These are phyloP conservation scores for Penicillium sp. DNA, from an alignment of 2,329 filamentous ascomycete species.

Conservation along the genomic window DNA sequence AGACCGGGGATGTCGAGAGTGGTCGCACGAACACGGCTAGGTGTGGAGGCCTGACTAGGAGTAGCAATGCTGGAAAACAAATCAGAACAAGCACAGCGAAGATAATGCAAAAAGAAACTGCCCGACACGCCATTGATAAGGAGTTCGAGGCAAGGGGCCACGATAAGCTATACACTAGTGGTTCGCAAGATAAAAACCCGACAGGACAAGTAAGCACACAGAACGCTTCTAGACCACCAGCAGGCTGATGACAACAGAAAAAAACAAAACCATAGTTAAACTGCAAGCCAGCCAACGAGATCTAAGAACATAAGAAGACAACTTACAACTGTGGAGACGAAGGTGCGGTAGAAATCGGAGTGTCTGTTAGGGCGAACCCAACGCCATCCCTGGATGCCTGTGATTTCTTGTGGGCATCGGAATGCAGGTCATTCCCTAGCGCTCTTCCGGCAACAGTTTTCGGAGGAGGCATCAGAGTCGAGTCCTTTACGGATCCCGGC, in stretches of 20 bases:
- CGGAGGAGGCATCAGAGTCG: constrained; percentile 40
- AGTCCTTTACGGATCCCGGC: constrained; percentile 35
- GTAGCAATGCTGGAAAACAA: constrained; percentile 27
- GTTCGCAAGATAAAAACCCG: constrained; percentile 13
- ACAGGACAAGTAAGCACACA: constrained; percentile 8
- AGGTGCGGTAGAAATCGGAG: constrained; percentile 66
- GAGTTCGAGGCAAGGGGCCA: neutral
- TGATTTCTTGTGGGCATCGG: constrained; percentile 42
- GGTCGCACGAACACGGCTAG: constrained; percentile 81
- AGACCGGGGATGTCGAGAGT: constrained; percentile 96
- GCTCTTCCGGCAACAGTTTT: constrained; percentile 49
- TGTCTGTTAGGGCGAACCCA: constrained; percentile 64
- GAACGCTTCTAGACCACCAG: constrained; percentile 19
- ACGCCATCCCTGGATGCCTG: constrained; percentile 51
- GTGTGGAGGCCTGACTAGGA: constrained; percentile 59
- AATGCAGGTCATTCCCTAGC: constrained; percentile 48
- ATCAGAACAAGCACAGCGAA: constrained; percentile 2
- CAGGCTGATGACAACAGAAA: constrained; percentile 13
- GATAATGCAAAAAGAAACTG: constrained; percentile 7
- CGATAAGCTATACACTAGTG: constrained; percentile 4
- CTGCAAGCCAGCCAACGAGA: constrained; percentile 24
- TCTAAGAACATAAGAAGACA: constrained; percentile 19
- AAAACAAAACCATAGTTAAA: constrained; percentile 15
- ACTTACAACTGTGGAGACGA: constrained; percentile 67
- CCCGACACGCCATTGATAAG: neutral